A percentile compares a stretch with the other conserved stretches of the same genome.
These are phyloP conservation scores for Chaetomiaceae sp. DNA, from an alignment of 2,329 filamentous ascomycete species.

Conservation along the genomic window DNA sequence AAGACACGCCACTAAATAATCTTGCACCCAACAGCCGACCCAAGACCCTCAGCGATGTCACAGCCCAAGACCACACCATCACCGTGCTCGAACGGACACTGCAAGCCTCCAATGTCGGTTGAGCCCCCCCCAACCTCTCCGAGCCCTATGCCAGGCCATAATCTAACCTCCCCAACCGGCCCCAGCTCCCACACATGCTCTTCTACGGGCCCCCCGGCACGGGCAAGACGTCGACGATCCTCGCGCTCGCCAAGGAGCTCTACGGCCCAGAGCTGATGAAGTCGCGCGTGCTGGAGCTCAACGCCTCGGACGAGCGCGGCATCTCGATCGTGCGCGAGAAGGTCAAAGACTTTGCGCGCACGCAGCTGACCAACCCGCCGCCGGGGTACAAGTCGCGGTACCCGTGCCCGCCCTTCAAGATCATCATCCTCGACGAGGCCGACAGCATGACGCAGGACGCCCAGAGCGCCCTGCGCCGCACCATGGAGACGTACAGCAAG, in stretches of 20 bases:
- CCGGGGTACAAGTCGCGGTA: slow-evolving; percentile 65
- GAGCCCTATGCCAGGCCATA: neutral
- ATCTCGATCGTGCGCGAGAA: slow-evolving; percentile 97
- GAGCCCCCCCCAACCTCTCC: neutral
- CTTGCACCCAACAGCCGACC: slow-evolving; percentile 68
- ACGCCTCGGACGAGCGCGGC: slow-evolving; percentile 97
- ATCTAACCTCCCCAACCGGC: slow-evolving; percentile 1
- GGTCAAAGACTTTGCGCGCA: slow-evolving; percentile 95
- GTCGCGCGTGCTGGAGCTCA: slow-evolving; percentile 93
- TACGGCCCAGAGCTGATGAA: slow-evolving; percentile 94
- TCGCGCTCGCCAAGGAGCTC: slow-evolving; percentile 93
- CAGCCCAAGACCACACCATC: slow-evolving; percentile 95
- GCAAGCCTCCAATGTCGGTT: slow-evolving; percentile 79
- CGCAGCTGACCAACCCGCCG: slow-evolving; percentile 83
- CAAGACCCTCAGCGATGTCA: slow-evolving; percentile 89
- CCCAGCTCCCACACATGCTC: slow-evolving; percentile 90
- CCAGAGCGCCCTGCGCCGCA: slow-evolving; percentile 83
- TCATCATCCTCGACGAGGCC: slow-evolving; percentile 96
- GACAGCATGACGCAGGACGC: slow-evolving; percentile 99
- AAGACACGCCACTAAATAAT: neutral
- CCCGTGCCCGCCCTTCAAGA: slow-evolving; percentile 96
- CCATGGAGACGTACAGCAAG: slow-evolving; percentile 96
- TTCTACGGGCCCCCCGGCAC: slow-evolving; percentile 98
- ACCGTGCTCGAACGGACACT: slow-evolving; percentile 87
- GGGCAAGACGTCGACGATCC: slow-evolving; percentile 95